Evolutionary conservation across 768 basidiomycete species (phyloP), one percentile per base, ranked within the genome.

Genomic region (Serendipita sp.): DNA sequence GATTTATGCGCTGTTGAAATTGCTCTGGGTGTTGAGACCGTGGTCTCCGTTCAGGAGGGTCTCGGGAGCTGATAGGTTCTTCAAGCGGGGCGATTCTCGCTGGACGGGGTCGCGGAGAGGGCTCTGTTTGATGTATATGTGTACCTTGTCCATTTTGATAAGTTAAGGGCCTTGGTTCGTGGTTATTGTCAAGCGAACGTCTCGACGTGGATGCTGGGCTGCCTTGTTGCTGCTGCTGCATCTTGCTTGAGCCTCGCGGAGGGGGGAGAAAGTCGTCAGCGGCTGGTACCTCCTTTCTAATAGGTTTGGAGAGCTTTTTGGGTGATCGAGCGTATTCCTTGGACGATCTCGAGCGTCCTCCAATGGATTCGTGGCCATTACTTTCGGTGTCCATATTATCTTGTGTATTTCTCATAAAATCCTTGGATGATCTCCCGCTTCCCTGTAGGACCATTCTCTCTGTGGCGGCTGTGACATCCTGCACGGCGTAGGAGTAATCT

Each of bases 321-420:
- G 56, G 56, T 10, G 56, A 60, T 8, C 56, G 4, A n/a, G 28
- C 11, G 8, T n/a, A 8, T 36, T 60, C 56, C 34, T 36, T 60
- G 28, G 56, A 60, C 36, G 56, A 60, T n/a, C 56, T 28, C 4
- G 56, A 60, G 56, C 56, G 56, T 5, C 56, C 56, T 11, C 56
- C 56, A 32, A 60, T 8, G 28, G 56, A 60, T 34, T 60, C 56
- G 56, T 60, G 56, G 28, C 56, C 56, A n/a, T 28, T 60, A 35
- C 56, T 60, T 8, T 60, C 56, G 8, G 56, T n/a, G 28, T 60
- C 56, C 8, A 60, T 34, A 10, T 16, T 60, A 10, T 60, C 56
- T 34, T 11, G 16, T 4, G 56, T 23, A 30, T n/a, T 28, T 35
- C 56, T n/a, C 34, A 35, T 38, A 10, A 38, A 36, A 28, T 60